Evolutionary conservation across 805 yeast species (phyloP).

Genomic region (Zygosaccharomyces pseudorouxii): DNA sequence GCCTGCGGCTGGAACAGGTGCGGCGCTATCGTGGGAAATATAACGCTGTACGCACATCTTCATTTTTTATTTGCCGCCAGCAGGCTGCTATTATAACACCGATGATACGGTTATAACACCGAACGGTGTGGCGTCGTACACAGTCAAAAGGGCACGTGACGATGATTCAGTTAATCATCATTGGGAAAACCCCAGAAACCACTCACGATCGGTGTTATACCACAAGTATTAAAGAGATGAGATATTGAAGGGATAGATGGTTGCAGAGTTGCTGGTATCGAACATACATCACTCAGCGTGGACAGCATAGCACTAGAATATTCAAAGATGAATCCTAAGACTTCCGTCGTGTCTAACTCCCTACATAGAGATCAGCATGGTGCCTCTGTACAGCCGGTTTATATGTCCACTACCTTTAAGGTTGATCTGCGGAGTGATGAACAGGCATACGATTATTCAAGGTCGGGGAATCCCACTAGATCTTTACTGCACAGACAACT

Average conservation of each 20-base stretch:
- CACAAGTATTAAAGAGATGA: neutral
- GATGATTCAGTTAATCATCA: neutral
- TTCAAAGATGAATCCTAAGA: constrained; percentile 1
- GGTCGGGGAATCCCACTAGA: constrained; percentile 94
- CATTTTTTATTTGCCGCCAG: too few species aligned
- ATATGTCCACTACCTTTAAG: constrained; percentile 93
- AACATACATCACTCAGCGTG: neutral
- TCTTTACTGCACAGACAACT: constrained; percentile 72
- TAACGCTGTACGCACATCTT: too few species aligned
- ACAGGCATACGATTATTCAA: constrained; percentile 72
- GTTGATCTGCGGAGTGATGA: constrained; percentile 55
- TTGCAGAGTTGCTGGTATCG: neutral
- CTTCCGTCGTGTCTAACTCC: constrained; percentile 2
- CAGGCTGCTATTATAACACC: too few species aligned
- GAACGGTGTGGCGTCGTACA: neutral
- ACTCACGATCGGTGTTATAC: neutral
- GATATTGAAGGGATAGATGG: neutral
- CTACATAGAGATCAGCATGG: constrained; percentile 59
- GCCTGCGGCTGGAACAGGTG: too few species aligned
- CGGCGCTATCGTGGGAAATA: neutral
- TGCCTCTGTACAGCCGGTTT: constrained; percentile 82
- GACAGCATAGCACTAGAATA: neutral
- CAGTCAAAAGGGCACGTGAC: neutral
- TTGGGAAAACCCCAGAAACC: neutral
- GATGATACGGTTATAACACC: too few species aligned